phyloP scores from a whole-genome alignment of 441 rosid genomes.

The Dalechampia spathulata region DNA sequence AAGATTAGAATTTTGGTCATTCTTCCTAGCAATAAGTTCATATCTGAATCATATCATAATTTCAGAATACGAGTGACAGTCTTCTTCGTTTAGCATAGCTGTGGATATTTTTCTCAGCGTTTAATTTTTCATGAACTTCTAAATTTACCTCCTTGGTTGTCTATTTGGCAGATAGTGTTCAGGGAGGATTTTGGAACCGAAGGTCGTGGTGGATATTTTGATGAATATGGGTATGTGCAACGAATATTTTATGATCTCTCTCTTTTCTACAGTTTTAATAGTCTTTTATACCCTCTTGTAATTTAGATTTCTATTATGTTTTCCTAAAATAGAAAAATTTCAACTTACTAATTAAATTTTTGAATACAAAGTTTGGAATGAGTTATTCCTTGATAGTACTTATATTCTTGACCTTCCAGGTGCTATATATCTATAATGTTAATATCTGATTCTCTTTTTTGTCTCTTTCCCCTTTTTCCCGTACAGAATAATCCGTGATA shows the following conservation, averaged over 20 bases:
- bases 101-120: not conserved
- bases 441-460: no score
- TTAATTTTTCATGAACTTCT: not conserved
- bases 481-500: slow-evolving; percentile 94
- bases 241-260: no score
- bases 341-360: no score
- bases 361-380: not conserved
- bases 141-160: not conserved
- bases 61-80: not conserved
- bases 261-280: no score
- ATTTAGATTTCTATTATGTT: no score
- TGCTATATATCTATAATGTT: no score
- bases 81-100: not conserved
- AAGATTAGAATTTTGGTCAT: not conserved
- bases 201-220: slow-evolving; percentile 99
- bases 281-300: no score
- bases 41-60: not conserved
- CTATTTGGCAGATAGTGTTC: slow-evolving; percentile 66
- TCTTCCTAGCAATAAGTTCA: not conserved
- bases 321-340: no score
- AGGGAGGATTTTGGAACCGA: slow-evolving; percentile 98
- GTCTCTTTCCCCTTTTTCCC: slow-evolving; percentile 5
- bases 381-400: not conserved
- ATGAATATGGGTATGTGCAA: slow-evolving; percentile 81
- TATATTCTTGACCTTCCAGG: no score